Evolutionary conservation across 306 rosid species (phyloP).

Genomic region (Delonix regia): DNA sequence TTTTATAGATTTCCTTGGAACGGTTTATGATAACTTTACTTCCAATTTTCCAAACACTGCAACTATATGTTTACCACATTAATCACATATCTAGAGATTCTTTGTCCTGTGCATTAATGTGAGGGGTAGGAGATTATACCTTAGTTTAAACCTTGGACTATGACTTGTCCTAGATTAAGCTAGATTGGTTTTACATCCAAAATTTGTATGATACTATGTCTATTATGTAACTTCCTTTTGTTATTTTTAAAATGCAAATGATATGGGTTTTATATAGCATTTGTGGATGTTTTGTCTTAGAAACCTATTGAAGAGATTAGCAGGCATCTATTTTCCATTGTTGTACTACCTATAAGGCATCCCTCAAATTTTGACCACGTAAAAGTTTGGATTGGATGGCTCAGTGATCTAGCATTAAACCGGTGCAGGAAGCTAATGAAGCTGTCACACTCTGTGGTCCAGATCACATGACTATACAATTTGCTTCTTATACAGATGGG

Average conservation of each 20-base stretch:
- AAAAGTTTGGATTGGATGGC: conserved; percentile 17
- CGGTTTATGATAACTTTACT: conserved; percentile 17
- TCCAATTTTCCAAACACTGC: not conserved
- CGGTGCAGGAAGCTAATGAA: conserved; percentile 58
- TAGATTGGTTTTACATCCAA: conserved; percentile 2
- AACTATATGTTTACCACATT: conserved; percentile 24
- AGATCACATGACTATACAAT: conserved; percentile 61
- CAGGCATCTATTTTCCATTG: not conserved
- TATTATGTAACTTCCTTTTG: not conserved
- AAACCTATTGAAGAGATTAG: conserved; percentile 15
- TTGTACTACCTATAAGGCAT: not conserved
- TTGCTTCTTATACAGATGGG: conserved; percentile 71
- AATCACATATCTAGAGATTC: conserved; percentile 20
- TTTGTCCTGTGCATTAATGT: conserved; percentile 2
- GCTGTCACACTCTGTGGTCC: conserved; percentile 37
- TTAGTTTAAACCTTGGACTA: conserved; percentile 17
- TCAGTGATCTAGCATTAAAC: conserved; percentile 33
- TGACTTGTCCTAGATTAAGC: conserved; percentile 4
- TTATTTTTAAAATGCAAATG: not conserved
- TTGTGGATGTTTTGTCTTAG: conserved; percentile 14
- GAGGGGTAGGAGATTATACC: not conserved
- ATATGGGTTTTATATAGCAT: not conserved
- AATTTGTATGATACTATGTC: conserved; percentile 3
- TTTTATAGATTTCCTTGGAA: not conserved
- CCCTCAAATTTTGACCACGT: not conserved